Conservation (phyloP, 140 eudicot species). For the Stevia rebaudiana region DNA sequence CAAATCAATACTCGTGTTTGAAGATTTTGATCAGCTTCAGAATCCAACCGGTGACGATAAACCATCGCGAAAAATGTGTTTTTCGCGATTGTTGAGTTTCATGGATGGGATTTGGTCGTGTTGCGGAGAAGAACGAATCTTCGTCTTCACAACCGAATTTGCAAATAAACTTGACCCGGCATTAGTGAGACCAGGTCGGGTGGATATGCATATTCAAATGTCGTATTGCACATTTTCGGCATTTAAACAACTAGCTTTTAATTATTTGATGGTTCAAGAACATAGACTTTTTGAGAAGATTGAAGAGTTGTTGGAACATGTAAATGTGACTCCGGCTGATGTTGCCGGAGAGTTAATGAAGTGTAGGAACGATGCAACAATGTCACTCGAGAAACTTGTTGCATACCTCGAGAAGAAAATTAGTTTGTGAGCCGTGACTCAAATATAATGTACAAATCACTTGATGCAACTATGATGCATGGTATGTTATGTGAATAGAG, state of each 20-base stretch:
- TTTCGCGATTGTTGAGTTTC: slow-evolving; percentile 34
- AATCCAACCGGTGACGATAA: neutral
- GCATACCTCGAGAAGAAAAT: slow-evolving; percentile 27
- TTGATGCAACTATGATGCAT: too few species aligned
- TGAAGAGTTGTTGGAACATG: slow-evolving; percentile 25
- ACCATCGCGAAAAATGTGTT: slow-evolving; percentile 7
- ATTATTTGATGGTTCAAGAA: slow-evolving; percentile 34
- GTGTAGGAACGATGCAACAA: slow-evolving; percentile 14
- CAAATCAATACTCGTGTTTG: slow-evolving; percentile 49
- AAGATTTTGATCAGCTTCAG: slow-evolving; percentile 42
- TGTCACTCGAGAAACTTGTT: slow-evolving; percentile 26
- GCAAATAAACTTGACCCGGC: slow-evolving; percentile 35
- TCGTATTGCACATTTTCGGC: slow-evolving; percentile 42
- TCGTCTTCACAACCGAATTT: slow-evolving; percentile 43
- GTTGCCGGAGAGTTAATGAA: slow-evolving; percentile 39
- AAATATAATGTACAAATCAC: too few species aligned
- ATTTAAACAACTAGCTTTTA: slow-evolving; percentile 40
- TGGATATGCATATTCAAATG: slow-evolving; percentile 49
- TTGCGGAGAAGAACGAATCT: slow-evolving; percentile 46
- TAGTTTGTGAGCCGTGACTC: slow-evolving; percentile 7
- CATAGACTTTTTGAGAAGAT: slow-evolving; percentile 26
- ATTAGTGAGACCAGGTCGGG: slow-evolving; percentile 43
- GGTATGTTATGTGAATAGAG: slow-evolving; percentile 5
- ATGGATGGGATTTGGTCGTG: slow-evolving; percentile 56
- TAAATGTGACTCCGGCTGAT: slow-evolving; percentile 42